These are phyloP conservation scores for Plasmodium vivax DNA, from an alignment of 169 alveolate species.

Conservation along the genomic window DNA sequence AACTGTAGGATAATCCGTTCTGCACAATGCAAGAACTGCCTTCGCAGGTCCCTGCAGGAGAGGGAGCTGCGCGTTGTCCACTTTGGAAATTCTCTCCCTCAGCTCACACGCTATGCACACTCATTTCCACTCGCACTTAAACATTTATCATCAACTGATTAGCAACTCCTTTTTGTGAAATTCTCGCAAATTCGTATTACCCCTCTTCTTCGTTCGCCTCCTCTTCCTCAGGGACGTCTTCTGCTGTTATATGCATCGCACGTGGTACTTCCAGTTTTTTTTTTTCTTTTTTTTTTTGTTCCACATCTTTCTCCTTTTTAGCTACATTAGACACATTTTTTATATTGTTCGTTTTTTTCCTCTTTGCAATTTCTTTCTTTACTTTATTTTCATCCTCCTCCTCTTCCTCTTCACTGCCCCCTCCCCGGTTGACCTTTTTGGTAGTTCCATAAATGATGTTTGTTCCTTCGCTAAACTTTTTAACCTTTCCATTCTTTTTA, in stretches of 20 bases:
- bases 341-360: constrained; percentile 10
- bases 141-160: not conserved
- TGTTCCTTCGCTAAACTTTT: constrained; percentile 74
- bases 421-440: not conserved
- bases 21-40: not conserved
- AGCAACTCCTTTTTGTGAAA: not conserved
- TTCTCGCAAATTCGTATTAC: not conserved
- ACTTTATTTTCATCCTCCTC: constrained; percentile 21
- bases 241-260: constrained; percentile 70
- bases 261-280: constrained; percentile 11
- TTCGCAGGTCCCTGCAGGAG: not conserved
- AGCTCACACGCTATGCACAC: not conserved
- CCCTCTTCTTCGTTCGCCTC: constrained; percentile 26
- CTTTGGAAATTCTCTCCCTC: not conserved
- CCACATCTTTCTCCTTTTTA: constrained; percentile 17
- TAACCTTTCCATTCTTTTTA: constrained; percentile 60
- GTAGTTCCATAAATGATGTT: constrained; percentile 71
- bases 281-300: not conserved
- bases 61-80: not conserved
- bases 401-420: constrained; percentile 1
- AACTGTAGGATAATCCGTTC: not conserved
- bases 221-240: constrained; percentile 20
- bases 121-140: not conserved
- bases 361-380: constrained; percentile 26
- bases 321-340: constrained; percentile 55